These are phyloP conservation scores for Morella rubra DNA, from an alignment of 306 rosid species.

Conservation along the genomic window DNA sequence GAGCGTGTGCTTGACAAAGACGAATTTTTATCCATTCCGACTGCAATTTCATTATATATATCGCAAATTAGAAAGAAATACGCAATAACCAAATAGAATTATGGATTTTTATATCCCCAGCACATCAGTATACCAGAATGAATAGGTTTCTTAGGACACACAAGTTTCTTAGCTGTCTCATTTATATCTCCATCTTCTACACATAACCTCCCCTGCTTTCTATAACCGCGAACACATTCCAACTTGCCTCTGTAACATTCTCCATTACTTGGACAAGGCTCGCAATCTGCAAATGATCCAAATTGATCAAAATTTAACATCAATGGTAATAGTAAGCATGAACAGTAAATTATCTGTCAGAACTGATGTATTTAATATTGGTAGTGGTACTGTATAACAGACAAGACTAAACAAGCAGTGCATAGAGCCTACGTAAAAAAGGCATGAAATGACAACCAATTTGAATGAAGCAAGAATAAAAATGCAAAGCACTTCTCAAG, in stretches of 20 bases:
- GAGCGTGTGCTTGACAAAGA: conserved; percentile 68
- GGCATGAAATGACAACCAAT: conserved; percentile 18
- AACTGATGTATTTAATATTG: conserved; percentile 7
- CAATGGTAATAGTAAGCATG: conserved; percentile 16
- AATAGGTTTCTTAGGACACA: conserved; percentile 39
- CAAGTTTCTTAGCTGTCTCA: conserved; percentile 68
- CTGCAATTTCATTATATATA: conserved; percentile 36
- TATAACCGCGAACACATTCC: conserved; percentile 69
- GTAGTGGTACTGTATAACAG: neutral
- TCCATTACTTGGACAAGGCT: conserved; percentile 86
- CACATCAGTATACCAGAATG: conserved; percentile 18
- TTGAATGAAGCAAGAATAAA: conserved; percentile 17
- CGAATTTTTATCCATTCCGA: conserved; percentile 49
- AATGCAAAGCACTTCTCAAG: conserved; percentile 8
- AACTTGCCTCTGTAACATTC: conserved; percentile 58
- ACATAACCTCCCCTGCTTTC: conserved; percentile 59
- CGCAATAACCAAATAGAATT: neutral
- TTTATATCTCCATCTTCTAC: conserved; percentile 78
- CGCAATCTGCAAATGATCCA: conserved; percentile 57
- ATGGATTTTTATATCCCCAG: neutral
- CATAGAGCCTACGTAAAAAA: neutral
- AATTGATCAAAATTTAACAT: conserved; percentile 3
- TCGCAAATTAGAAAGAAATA: conserved; percentile 19
- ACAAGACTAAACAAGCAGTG: conserved; percentile 15
- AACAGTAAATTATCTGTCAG: conserved; percentile 4